Base-by-base conservation (phyloP, 2,329 filamentous ascomycete genomes). In the Fusarium dlaminii region DNA sequence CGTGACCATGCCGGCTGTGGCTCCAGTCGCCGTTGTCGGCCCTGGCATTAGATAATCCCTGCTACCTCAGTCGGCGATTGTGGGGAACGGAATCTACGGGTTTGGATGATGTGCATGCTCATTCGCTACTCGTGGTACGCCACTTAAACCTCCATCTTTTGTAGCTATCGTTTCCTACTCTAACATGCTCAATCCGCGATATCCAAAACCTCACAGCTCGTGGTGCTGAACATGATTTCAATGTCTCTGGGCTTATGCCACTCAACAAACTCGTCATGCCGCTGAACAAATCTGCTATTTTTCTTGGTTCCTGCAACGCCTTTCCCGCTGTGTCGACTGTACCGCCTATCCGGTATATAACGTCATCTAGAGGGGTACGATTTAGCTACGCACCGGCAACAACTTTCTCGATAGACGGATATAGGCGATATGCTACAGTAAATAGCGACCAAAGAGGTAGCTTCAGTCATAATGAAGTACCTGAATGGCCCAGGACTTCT, bases 401-500 rank as follows among this genome's bases (percentile, higher is more conserved):
- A 22, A 20, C 63, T 20, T 45, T 62, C 43, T 70, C 61, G 22
- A 48, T 56, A 56, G 30, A 69, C 17, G 56, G 32, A 27, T n/a
- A 52, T 34, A 76, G 66, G 51, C 64, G 63, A 68, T 78, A 78
- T 73, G 75, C 78, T 51, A 73, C 75, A 40, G 49, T 78, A 30
- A 74, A 66, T 27, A 60, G 71, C 55, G 45, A 60, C n/a, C 59
- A 43, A 42, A 32, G 58, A 43, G 61, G 56, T 9, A 52, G 58
- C 36, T 64, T 61, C 32, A 48, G 49, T 29, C 54, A 62, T 30
- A 61, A 74, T 29, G 66, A 75, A 24, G 18, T 63, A 46, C 75
- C 79, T 11, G 72, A 78, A 40, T 90, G 89, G 89, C 89, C 89
- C 6, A 79, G 81, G 10, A 79, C 81, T 11, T 70, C 79, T 27